These are phyloP conservation scores for Millerago galiae DNA, from an alignment of 805 yeast species.

Conservation along the genomic window DNA sequence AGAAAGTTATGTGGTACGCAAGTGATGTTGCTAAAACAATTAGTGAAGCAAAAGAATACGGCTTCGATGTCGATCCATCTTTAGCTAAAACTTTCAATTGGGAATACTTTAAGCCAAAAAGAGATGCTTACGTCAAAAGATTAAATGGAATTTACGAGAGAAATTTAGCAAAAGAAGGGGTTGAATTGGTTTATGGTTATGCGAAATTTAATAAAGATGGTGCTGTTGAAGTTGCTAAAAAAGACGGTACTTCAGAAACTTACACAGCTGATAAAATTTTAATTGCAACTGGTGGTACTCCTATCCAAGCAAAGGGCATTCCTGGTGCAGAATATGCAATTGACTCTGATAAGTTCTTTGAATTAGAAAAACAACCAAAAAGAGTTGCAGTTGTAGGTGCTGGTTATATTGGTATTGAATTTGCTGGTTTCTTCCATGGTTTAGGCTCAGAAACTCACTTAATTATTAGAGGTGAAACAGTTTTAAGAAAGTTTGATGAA, in stretches of 20 bases:
- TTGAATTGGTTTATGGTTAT: slow-evolving; percentile 79
- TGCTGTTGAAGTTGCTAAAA: slow-evolving; percentile 69
- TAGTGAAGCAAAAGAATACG: slow-evolving; percentile 74
- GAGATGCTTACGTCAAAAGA: slow-evolving; percentile 86
- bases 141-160: slow-evolving; percentile 91
- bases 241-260: slow-evolving; percentile 47
- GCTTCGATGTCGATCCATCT: slow-evolving; percentile 57
- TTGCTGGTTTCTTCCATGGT: slow-evolving; percentile 90
- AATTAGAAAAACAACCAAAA: slow-evolving; percentile 76
- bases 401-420: slow-evolving; percentile 94
- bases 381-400: slow-evolving; percentile 95
- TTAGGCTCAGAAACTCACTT: slow-evolving; percentile 82
- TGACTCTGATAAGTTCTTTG: slow-evolving; percentile 88
- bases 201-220: slow-evolving; percentile 71
- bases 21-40: slow-evolving; percentile 78
- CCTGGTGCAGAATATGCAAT: slow-evolving; percentile 82
- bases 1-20: slow-evolving; percentile 98
- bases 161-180: slow-evolving; percentile 83
- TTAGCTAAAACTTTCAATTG: slow-evolving; percentile 67
- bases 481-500: slow-evolving; percentile 82
- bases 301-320: slow-evolving; percentile 57
- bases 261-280: slow-evolving; percentile 79
- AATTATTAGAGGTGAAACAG: slow-evolving; percentile 86
- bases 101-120: slow-evolving; percentile 72
- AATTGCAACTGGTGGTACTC: slow-evolving; percentile 91